Conservation (phyloP, 2,329 filamentous ascomycete genomes). For the Neonectria punicea region DNA sequence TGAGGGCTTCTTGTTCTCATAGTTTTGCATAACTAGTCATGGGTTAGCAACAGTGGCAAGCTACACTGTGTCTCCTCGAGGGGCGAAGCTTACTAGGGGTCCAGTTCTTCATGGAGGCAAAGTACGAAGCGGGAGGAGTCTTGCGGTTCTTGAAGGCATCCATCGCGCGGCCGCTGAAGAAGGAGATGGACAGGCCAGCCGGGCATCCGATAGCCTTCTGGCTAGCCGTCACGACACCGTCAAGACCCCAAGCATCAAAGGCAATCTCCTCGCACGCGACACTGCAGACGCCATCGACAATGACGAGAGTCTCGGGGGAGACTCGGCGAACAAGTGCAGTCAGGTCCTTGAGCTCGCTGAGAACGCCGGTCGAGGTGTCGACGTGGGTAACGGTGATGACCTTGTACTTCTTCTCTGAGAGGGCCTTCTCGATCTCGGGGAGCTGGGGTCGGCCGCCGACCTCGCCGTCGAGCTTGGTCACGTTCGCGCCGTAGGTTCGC, state of each 20-base stretch:
- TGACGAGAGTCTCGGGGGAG: slow-evolving; percentile 88
- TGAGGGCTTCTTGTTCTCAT: slow-evolving; percentile 95
- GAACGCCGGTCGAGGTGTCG: slow-evolving; percentile 94
- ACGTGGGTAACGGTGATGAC: slow-evolving; percentile 94
- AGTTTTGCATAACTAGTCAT: slow-evolving; percentile 90
- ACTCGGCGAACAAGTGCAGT: slow-evolving; percentile 85
- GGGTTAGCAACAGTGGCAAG: slow-evolving; percentile 27
- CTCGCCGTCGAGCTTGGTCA: slow-evolving; percentile 88
- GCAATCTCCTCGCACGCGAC: slow-evolving; percentile 95
- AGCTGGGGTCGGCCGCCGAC: slow-evolving; percentile 90
- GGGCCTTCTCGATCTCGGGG: slow-evolving; percentile 85
- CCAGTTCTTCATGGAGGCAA: slow-evolving; percentile 98
- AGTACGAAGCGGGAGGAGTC: slow-evolving; percentile 87
- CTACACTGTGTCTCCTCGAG: neutral
- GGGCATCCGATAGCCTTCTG: slow-evolving; percentile 98
- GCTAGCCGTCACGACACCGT: slow-evolving; percentile 91
- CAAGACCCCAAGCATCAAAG: slow-evolving; percentile 94
- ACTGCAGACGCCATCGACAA: slow-evolving; percentile 97
- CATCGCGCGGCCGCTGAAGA: slow-evolving; percentile 91
- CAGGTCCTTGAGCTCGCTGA: slow-evolving; percentile 88
- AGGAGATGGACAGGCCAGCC: slow-evolving; percentile 91
- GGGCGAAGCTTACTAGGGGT: slow-evolving; percentile 73
- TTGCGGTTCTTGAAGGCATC: slow-evolving; percentile 82
- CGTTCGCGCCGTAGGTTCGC: slow-evolving; percentile 87
- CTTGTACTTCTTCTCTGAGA: slow-evolving; percentile 94